Conservation (phyloP, 179 eudicot species). For the Vitellaria paradoxa region DNA sequence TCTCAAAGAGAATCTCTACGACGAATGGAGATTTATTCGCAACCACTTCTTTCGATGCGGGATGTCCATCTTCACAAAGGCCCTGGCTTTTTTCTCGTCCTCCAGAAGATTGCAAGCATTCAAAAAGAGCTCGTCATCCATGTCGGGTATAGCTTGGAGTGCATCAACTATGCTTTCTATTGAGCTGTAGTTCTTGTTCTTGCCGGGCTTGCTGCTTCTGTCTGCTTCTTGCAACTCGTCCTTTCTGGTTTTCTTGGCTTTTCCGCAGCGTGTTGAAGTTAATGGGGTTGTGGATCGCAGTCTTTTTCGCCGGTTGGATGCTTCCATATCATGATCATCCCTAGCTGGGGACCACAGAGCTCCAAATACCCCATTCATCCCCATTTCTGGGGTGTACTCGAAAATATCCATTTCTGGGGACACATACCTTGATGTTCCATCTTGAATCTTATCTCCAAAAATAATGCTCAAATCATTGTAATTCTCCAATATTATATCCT, state of each 20-base stretch:
- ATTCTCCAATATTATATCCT: constrained; percentile 1
- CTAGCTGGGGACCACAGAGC: neutral
- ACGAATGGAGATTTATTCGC: neutral
- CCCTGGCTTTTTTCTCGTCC: constrained; percentile 14
- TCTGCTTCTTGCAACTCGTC: neutral
- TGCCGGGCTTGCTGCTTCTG: neutral
- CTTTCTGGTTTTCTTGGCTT: constrained; percentile 7
- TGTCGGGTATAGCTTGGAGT: constrained; percentile 10
- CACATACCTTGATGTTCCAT: neutral
- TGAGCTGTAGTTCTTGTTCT: neutral
- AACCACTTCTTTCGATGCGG: constrained; percentile 11
- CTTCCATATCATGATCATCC: neutral
- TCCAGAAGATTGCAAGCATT: constrained; percentile 19
- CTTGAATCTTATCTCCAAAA: neutral
- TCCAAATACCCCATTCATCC: constrained; percentile 3
- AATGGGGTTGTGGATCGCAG: neutral
- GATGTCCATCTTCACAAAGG: constrained; percentile 15
- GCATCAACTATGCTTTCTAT: constrained; percentile 16
- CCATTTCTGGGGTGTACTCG: neutral
- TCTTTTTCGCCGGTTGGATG: neutral
- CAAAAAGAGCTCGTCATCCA: constrained; percentile 13
- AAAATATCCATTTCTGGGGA: neutral
- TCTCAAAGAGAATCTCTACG: too few species aligned
- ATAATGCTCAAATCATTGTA: constrained; percentile 5
- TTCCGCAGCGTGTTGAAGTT: constrained; percentile 9